Evolutionary conservation across 1,284 basidiomycete species (phyloP).

Genomic region (Fistulinella cinereoalba): DNA sequence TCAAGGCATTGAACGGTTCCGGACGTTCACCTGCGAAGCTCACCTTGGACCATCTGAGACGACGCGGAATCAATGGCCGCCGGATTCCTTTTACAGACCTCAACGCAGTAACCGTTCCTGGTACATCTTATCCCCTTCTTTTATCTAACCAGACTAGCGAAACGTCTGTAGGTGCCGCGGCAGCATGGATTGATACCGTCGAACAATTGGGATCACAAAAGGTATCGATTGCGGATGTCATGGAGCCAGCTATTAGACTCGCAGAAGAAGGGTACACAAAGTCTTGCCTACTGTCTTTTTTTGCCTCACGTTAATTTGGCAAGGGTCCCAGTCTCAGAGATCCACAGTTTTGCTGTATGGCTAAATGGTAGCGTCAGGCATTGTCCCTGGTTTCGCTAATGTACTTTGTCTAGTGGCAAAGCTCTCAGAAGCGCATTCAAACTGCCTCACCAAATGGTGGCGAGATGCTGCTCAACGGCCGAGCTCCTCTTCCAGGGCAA

Average conservation of each 20-base stretch:
- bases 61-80: constrained; percentile 65
- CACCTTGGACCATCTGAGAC: constrained; percentile 69
- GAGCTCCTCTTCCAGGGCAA: constrained; percentile 76
- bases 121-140: constrained; percentile 31
- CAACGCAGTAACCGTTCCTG: constrained; percentile 91
- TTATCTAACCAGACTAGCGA: neutral
- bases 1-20: constrained; percentile 85
- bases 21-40: constrained; percentile 83
- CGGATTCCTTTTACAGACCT: constrained; percentile 73
- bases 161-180: constrained; percentile 67
- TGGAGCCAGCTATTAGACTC: constrained; percentile 82
- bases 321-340: constrained; percentile 78
- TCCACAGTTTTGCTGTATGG: constrained; percentile 61
- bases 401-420: constrained; percentile 61
- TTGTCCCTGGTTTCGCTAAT: constrained; percentile 2
- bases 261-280: constrained; percentile 78
- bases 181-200: constrained; percentile 91
- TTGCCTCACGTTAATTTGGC: constrained; percentile 8
- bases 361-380: neutral
- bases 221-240: constrained; percentile 74
- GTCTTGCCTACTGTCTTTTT: neutral
- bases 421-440: constrained; percentile 72
- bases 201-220: constrained; percentile 83
- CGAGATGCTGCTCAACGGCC: constrained; percentile 84
- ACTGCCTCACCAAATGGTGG: constrained; percentile 77